Evolutionary conservation across 129 eudicot genomes (phyloP), one percentile per base, ranked within the genome.

Genomic region (Helichrysum umbraculigerum): DNA sequence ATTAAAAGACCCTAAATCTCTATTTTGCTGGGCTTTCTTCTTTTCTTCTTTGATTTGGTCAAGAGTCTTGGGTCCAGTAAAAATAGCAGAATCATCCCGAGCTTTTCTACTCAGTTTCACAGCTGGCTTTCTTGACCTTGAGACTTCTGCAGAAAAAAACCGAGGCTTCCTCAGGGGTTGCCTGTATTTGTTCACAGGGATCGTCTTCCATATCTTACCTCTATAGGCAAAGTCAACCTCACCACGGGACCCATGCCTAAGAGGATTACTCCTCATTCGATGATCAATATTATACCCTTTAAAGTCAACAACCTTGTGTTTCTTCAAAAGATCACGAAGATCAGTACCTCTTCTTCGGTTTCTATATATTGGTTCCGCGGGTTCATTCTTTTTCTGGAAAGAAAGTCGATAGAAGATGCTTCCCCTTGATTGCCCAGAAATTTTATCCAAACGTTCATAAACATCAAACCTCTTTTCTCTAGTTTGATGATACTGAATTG

Each of bases 51-150:
- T 87, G 69, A 85, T 87, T 76, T 83, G 87, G 34, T 75, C 81
- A 56, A 87, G 88, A 28, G 83, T 81, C 71, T 85, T 90, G 7
- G 96, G 90, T 34, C 86, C 90, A 2, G 77, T 72, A 78, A 87
- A 84, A 57, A 74, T 12, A 57, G 47, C 60, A 25, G 72, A 63
- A 42, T 83, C 81, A 51, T 44, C 79, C 29, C 25, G 4, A 59
- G 65, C 63, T 20, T 35, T 69, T 57, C 73, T 78, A 73, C 65
- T 78, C 15, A 69, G 73, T 66, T 75, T 79, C 54, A 69, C 56
- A 77, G 51, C 56, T 57, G 81, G 68, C 79, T 39, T 69, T 60
- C 64, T 39, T 52, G 68, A 72, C 72, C 77, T 76, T 12, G 56
- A 68, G 68, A 61, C 68, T 20, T 81, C 82, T 15, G 88, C 77